Evolutionary conservation across 1,284 basidiomycete genomes (phyloP).

Genomic region (Papiliotrema nemorosa): DNA sequence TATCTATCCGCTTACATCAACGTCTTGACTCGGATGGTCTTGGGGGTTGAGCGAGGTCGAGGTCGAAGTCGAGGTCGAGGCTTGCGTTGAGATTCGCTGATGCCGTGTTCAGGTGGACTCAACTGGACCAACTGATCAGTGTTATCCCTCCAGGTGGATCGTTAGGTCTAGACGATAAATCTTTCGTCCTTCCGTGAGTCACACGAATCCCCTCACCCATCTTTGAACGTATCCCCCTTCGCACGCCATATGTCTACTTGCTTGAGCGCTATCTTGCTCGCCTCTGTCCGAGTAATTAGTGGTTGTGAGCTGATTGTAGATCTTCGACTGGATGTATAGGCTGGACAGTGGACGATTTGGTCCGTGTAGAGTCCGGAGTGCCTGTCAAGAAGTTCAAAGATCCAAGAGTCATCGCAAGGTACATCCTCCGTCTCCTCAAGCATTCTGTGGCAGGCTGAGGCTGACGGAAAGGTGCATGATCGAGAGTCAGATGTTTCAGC

Average conservation of each 20-base stretch:
- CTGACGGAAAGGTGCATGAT: neutral
- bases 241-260: neutral
- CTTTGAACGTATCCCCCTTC: neutral
- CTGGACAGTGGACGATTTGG: too few relatives aligned
- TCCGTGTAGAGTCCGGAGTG: too few relatives aligned
- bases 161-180: slow-evolving; percentile 2
- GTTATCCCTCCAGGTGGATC: slow-evolving; percentile 1
- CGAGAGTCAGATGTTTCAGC: neutral
- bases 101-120: neutral
- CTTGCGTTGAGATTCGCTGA: neutral
- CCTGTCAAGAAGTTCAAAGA: neutral
- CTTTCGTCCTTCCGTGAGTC: neutral
- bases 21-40: neutral
- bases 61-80: neutral
- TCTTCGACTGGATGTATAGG: too few relatives aligned
- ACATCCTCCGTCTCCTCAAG: neutral
- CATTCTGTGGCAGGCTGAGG: neutral
- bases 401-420: neutral
- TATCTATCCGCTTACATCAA: neutral
- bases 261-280: too few relatives aligned
- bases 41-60: neutral
- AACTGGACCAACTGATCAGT: slow-evolving; percentile 1
- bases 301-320: too few relatives aligned
- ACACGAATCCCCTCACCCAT: neutral
- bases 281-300: too few relatives aligned